These are phyloP conservation scores for Aspergillus versicolor DNA, from an alignment of 2,329 filamentous ascomycete genomes.

Conservation along the genomic window DNA sequence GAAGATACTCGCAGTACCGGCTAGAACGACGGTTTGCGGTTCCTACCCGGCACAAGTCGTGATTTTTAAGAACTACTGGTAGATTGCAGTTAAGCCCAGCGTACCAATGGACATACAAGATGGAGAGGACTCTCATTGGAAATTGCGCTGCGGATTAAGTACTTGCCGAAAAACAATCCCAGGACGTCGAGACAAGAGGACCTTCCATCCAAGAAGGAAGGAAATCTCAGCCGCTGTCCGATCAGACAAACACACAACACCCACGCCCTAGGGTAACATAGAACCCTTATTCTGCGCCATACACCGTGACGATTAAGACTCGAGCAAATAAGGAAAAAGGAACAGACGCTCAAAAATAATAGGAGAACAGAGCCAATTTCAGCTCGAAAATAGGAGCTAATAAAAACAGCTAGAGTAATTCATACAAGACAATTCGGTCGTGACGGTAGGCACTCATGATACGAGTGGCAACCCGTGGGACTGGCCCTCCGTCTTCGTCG, in stretches of 20 bases:
- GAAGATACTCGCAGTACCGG: too few relatives aligned
- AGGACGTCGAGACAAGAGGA: background rate
- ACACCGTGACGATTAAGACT: conserved; percentile 14
- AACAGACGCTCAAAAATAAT: conserved; percentile 6
- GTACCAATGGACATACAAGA: background rate
- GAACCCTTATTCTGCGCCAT: conserved; percentile 20
- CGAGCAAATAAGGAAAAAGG: background rate
- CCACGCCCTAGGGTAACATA: conserved; percentile 19
- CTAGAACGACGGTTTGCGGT: too few relatives aligned
- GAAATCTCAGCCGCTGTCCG: background rate
- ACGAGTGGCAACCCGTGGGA: conserved; percentile 29
- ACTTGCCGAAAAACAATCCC: background rate
- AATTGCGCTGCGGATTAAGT: background rate
- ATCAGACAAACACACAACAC: conserved; percentile 20
- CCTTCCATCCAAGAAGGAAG: background rate
- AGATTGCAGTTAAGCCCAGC: too few relatives aligned
- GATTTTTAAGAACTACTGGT: too few relatives aligned
- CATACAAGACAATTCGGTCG: background rate
- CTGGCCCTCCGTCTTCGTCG: conserved; percentile 28
- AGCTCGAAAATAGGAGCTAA: background rate
- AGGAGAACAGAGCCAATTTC: background rate
- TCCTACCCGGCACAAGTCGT: too few relatives aligned
- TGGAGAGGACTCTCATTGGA: background rate
- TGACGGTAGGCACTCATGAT: conserved; percentile 13
- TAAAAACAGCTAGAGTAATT: background rate